Percentiles rank a stretch among this genome's conserved stretches.
phyloP scores from a whole-genome alignment of 177 flowering plant species.

The Vitis hybrid region DNA sequence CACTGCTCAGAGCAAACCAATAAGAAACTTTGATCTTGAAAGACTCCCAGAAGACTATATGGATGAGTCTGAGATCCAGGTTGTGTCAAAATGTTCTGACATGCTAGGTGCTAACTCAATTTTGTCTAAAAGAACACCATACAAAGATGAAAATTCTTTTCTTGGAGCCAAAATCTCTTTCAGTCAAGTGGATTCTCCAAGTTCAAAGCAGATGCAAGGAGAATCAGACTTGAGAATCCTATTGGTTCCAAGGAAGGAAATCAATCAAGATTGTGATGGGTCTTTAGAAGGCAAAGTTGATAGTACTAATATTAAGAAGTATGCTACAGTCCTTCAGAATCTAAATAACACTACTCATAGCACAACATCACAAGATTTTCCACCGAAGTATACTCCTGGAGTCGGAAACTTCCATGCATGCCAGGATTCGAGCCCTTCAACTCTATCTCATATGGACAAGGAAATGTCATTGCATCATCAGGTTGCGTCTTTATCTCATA shows the following conservation, averaged over 20 bases:
- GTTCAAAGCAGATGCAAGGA: too few relatives aligned
- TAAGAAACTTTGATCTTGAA: constrained; percentile 20
- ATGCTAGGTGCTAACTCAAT: not conserved
- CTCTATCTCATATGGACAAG: not conserved
- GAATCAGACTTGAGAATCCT: too few relatives aligned
- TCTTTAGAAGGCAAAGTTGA: constrained; percentile 4
- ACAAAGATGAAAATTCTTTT: not conserved
- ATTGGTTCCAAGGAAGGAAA: not conserved
- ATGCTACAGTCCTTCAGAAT: not conserved
- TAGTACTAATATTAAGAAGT: not conserved
- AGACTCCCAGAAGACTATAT: constrained; percentile 19
- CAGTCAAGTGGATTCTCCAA: too few relatives aligned
- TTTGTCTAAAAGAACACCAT: not conserved
- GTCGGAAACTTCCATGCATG: not conserved
- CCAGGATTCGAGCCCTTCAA: constrained; percentile 7
- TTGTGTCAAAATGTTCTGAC: not conserved
- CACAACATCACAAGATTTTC: constrained; percentile 1
- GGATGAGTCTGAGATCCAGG: constrained; percentile 12
- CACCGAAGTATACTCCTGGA: not conserved
- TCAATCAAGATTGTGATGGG: not conserved
- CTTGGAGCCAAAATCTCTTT: too few relatives aligned
- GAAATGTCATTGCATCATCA: not conserved
- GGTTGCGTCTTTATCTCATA: constrained; percentile 13
- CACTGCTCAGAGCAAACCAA: constrained; percentile 8
- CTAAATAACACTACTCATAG: not conserved